A percentile compares a stretch with the other conserved stretches of the same genome.
phyloP scores from a whole-genome alignment of 768 basidiomycete genomes.

The Tylopilus felleus region DNA sequence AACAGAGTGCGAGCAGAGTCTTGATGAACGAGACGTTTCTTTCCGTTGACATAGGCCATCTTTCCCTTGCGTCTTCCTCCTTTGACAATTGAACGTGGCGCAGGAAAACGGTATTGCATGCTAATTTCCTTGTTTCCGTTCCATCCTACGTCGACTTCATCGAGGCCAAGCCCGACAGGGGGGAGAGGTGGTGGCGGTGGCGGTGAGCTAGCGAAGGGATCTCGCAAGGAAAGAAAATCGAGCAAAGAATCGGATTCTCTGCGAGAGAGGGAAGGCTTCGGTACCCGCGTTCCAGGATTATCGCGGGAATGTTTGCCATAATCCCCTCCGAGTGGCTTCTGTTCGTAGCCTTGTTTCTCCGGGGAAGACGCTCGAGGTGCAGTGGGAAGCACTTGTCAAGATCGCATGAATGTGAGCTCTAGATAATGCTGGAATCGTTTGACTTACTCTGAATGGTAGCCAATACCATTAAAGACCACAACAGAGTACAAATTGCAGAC shows the following conservation, averaged over 20 bases:
- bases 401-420: neutral
- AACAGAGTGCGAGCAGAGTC: slow-evolving; percentile 26
- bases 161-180: slow-evolving; percentile 26
- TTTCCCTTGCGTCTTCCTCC: slow-evolving; percentile 21
- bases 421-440: neutral
- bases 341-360: slow-evolving; percentile 8
- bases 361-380: slow-evolving; percentile 1
- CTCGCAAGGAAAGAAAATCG: slow-evolving; percentile 34
- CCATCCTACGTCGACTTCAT: slow-evolving; percentile 28
- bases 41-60: slow-evolving; percentile 14
- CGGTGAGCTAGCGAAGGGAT: slow-evolving; percentile 33
- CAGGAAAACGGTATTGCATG: slow-evolving; percentile 32
- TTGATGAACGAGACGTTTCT: slow-evolving; percentile 24
- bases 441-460: slow-evolving; percentile 24
- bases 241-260: slow-evolving; percentile 26
- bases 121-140: slow-evolving; percentile 23
- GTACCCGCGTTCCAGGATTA: slow-evolving; percentile 3
- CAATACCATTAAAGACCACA: slow-evolving; percentile 25
- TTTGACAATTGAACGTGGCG: slow-evolving; percentile 30
- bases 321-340: neutral
- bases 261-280: slow-evolving; percentile 20
- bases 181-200: slow-evolving; percentile 31
- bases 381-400: slow-evolving; percentile 21
- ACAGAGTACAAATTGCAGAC: slow-evolving; percentile 16
- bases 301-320: neutral